A percentile compares a stretch with the other conserved stretches of the same genome.
Evolutionary conservation across 257 asterid species (phyloP).

Genomic region (Solanum virginianum): DNA sequence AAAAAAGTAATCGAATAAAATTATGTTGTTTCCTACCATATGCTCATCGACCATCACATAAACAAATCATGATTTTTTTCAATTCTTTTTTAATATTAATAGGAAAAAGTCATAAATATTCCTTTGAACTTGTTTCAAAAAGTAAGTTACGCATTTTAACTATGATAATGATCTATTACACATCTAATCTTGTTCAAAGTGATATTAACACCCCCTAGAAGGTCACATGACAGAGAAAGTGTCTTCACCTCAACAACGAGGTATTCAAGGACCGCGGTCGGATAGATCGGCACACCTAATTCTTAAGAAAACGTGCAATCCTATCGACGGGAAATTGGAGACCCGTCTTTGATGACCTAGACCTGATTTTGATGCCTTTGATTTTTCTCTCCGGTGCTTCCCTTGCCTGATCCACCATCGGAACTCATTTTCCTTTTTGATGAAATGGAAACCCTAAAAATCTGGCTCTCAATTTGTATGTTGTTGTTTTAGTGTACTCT

Average conservation of each 20-base stretch:
- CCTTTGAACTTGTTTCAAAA: no score
- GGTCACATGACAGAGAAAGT: no score
- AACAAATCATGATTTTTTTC: not conserved
- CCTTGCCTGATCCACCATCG: not conserved
- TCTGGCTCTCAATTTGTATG: not conserved
- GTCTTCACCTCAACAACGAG: not conserved
- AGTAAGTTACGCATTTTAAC: no score
- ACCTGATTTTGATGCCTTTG: not conserved
- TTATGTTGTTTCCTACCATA: not conserved
- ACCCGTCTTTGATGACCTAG: slow-evolving; percentile 1
- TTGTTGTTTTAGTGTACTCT: not conserved
- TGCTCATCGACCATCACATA: not conserved
- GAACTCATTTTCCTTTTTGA: not conserved
- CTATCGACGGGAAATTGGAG: slow-evolving; percentile 5
- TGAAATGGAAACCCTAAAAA: not conserved
- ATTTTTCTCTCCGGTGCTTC: not conserved
- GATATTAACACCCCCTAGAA: no score
- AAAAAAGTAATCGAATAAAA: not conserved
- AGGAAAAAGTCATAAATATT: no score
- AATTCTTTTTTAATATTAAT: no score
- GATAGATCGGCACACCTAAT: not conserved
- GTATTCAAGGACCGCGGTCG: not conserved
- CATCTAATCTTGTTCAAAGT: no score
- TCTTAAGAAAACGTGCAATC: not conserved
- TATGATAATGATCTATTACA: no score